Percentiles rank a stretch among this genome's conserved stretches.
These are phyloP conservation scores for Cryptosporidium muris DNA, from an alignment of 169 alveolate genomes.

Conservation along the genomic window DNA sequence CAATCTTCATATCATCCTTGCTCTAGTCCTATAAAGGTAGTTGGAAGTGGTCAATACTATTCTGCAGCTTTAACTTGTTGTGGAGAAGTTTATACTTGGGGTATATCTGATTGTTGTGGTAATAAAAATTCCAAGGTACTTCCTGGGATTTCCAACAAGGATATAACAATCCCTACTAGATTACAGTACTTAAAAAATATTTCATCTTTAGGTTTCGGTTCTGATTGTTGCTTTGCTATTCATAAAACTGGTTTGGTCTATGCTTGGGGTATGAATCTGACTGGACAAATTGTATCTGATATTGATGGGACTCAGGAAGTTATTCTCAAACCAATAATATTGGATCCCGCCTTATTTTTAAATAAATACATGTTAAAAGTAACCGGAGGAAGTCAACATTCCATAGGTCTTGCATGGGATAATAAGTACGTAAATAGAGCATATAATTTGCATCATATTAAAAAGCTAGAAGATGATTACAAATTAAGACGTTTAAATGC, in stretches of 20 bases:
- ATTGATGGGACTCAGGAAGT: constrained; percentile 3
- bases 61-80: constrained; percentile 79
- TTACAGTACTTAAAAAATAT: constrained; percentile 15
- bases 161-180: constrained; percentile 42
- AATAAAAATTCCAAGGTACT: not conserved
- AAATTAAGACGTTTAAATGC: too few relatives aligned
- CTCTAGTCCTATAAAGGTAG: constrained; percentile 73
- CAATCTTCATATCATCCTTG: not conserved
- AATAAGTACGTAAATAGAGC: not conserved
- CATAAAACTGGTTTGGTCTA: constrained; percentile 17
- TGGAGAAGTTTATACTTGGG: constrained; percentile 83
- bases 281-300: constrained; percentile 51
- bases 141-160: not conserved
- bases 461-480: not conserved
- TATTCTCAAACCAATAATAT: constrained; percentile 27
- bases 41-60: constrained; percentile 86
- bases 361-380: constrained; percentile 20
- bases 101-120: constrained; percentile 78
- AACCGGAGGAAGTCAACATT: constrained; percentile 58
- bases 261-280: constrained; percentile 63
- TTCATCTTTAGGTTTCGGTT: constrained; percentile 28
- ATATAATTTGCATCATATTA: not conserved
- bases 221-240: constrained; percentile 59
- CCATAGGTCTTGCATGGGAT: constrained; percentile 44
- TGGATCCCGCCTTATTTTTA: constrained; percentile 21